Evolutionary conservation across 176 grass and related monocot species (phyloP), one percentile per base, ranked within the genome.

Genomic region (Hordeum vulgare): DNA sequence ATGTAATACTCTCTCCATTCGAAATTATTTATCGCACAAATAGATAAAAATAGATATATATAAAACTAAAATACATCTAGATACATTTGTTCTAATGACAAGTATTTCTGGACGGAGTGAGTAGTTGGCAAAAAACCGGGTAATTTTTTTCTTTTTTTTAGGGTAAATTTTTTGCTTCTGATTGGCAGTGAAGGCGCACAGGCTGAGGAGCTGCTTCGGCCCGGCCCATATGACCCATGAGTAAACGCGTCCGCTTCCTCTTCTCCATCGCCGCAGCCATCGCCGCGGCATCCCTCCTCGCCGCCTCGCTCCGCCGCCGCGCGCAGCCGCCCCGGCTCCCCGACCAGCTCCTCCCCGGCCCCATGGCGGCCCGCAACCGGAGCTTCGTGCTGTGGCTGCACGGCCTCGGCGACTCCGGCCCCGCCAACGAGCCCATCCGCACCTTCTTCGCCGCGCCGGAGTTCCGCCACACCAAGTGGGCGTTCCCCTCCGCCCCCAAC

Each of bases 331-430:
- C 76, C 36, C 61, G 10, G 8, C 85, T 75, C 58, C 39, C 70
- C 26, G 68, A 58, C 4, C 66, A 74, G 26, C 12, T 71, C 11
- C 2, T 47, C 47, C 27, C 75, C 6, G 17, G 23, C 51, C 53
- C 57, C 82, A 84, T 85, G 74, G 85, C 85, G 6, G 82, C 60
- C 0, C 87, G 88, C 40, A 86, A 80, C 74, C 86, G 85, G 58
- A 95, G 91, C 85, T 99, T 96, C 78, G 78, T 99, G 17, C 77
- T 96, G 29, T 96, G 91, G 96, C 91, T 99, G 11, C 96, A 99
- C 82, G 96, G 96, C 11, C 83, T 99, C 11, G 93, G 93, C 64
- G 96, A 98, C 83, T 96, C 96, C 36, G 96, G 93, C 63, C 91
- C 89, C 10, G 89, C 91, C 57, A 99, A 99, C 89, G 93, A 96